Conservation (phyloP, 2,329 filamentous ascomycete genomes). For the Pseudodiploospora longispora region DNA sequence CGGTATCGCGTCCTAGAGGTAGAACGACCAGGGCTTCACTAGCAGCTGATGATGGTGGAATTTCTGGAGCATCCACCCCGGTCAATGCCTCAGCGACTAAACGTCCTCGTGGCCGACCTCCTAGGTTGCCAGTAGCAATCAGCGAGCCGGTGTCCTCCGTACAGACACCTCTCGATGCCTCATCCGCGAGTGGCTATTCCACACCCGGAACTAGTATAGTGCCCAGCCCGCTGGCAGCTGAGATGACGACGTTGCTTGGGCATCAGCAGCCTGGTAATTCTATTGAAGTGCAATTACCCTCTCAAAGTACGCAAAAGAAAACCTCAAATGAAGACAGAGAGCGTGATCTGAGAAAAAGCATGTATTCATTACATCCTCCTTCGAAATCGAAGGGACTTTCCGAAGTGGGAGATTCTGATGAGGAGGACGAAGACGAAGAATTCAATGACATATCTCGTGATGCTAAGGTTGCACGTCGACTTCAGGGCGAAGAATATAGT, state of each 20-base stretch:
- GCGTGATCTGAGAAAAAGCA: constrained; percentile 30
- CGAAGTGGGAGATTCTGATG: constrained; percentile 35
- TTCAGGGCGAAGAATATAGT: constrained; percentile 26
- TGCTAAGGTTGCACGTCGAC: constrained; percentile 23
- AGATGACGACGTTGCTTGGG: neutral
- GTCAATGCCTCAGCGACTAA: constrained; percentile 1
- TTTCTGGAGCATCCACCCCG: constrained; percentile 6
- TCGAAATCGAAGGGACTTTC: constrained; percentile 30
- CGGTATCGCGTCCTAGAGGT: constrained; percentile 13
- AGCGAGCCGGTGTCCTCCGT: constrained; percentile 25
- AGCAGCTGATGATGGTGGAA: constrained; percentile 9
- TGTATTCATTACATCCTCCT: constrained; percentile 39
- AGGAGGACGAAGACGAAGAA: constrained; percentile 23
- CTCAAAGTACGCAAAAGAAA: constrained; percentile 8
- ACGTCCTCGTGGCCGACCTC: constrained; percentile 9
- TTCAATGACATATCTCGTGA: constrained; percentile 22
- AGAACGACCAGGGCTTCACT: constrained; percentile 14
- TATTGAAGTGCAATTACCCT: constrained; percentile 23
- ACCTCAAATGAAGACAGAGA: constrained; percentile 16
- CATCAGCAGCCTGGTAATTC: constrained; percentile 1
- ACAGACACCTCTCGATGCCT: constrained; percentile 20
- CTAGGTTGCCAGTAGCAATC: constrained; percentile 1
- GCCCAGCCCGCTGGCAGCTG: constrained; percentile 23
- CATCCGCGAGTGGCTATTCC: constrained; percentile 25
- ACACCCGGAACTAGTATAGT: constrained; percentile 30